These are phyloP conservation scores for Tolypocladium nubicola DNA, from an alignment of 2,329 filamentous ascomycete genomes.

Conservation along the genomic window DNA sequence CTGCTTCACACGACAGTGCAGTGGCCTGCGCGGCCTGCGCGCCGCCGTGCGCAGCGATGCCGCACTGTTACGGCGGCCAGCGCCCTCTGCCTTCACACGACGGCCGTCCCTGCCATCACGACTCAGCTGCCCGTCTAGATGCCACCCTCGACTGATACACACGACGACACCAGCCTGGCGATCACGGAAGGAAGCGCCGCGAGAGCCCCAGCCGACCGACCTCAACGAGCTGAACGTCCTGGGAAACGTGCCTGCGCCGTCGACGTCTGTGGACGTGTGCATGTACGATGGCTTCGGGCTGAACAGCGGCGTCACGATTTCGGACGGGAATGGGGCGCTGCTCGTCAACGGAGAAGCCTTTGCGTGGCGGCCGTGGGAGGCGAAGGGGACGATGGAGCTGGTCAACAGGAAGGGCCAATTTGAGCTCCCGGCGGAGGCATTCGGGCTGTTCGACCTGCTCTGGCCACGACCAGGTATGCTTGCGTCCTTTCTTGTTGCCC, in stretches of 20 bases:
- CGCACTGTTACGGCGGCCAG: not conserved
- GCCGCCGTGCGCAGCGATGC: slow-evolving; percentile 5
- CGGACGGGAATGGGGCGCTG: slow-evolving; percentile 60
- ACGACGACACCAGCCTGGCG: slow-evolving; percentile 3
- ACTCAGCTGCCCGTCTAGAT: not conserved
- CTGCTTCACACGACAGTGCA: slow-evolving; percentile 9
- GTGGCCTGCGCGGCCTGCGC: slow-evolving; percentile 10
- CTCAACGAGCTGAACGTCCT: slow-evolving; percentile 73
- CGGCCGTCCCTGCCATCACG: not conserved
- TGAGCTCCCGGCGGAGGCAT: slow-evolving; percentile 59
- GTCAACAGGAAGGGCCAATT: slow-evolving; percentile 72
- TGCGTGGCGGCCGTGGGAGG: slow-evolving; percentile 73
- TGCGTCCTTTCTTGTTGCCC: not conserved
- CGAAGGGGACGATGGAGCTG: slow-evolving; percentile 35
- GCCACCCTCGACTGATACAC: slow-evolving; percentile 5
- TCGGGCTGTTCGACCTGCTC: slow-evolving; percentile 65
- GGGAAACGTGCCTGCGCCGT: slow-evolving; percentile 61
- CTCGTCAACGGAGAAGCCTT: slow-evolving; percentile 84
- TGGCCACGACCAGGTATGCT: slow-evolving; percentile 80
- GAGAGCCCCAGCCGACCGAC: slow-evolving; percentile 39
- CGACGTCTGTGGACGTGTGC: slow-evolving; percentile 77
- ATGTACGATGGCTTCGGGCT: slow-evolving; percentile 76
- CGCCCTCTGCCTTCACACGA: not conserved
- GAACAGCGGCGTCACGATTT: slow-evolving; percentile 66
- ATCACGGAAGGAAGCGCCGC: slow-evolving; percentile 13